Conservation (phyloP, 78 protist genomes). For the Tieghemostelium lacteum region DNA sequence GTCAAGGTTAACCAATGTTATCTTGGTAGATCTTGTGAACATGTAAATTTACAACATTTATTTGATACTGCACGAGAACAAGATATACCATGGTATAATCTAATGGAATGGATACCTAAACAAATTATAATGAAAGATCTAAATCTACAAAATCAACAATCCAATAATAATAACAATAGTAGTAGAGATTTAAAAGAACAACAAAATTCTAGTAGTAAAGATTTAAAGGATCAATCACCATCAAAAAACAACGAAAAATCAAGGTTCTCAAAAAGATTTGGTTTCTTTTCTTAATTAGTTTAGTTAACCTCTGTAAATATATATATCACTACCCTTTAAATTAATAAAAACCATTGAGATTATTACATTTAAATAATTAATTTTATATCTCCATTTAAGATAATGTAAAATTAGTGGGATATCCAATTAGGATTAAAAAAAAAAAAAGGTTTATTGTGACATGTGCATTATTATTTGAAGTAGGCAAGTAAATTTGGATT, state of each 20-base stretch:
- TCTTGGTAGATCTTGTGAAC: slow-evolving; percentile 36
- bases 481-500: not conserved
- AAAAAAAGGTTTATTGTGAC: no score
- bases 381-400: not conserved
- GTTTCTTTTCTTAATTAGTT: not conserved
- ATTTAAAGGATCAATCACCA: not conserved
- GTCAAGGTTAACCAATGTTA: slow-evolving; percentile 52
- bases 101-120: slow-evolving; percentile 66
- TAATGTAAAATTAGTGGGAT: not conserved
- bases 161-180: not conserved
- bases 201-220: not conserved
- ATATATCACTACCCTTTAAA: no score
- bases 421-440: not conserved
- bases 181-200: not conserved
- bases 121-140: slow-evolving; percentile 9
- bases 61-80: slow-evolving; percentile 38
- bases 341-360: not conserved
- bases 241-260: not conserved
- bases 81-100: slow-evolving; percentile 42
- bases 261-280: not conserved
- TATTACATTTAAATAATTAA: no score
- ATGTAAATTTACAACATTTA: slow-evolving; percentile 16
- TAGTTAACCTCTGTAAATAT: not conserved
- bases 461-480: not conserved
- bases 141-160: no score